Percentiles rank a stretch among this genome's conserved stretches.
Conservation (phyloP, 306 rosid species). For the Calophaca sinica region DNA sequence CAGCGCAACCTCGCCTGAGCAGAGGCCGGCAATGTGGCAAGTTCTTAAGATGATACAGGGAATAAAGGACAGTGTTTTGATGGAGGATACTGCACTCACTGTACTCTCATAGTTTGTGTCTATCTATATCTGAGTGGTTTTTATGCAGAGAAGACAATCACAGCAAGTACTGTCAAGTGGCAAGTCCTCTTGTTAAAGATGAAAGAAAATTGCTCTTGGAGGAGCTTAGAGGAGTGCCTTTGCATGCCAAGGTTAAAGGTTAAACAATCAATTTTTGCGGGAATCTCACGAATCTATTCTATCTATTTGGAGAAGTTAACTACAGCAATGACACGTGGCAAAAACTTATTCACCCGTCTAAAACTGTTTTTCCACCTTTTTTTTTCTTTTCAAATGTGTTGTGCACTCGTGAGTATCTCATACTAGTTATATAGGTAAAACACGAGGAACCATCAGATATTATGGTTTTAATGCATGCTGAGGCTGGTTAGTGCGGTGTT, state of each 20-base stretch:
- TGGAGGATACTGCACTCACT: constrained; percentile 46
- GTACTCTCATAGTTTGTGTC: constrained; percentile 51
- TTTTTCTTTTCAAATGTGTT: too few species aligned
- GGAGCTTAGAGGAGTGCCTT: constrained; percentile 24
- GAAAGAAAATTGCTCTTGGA: constrained; percentile 24
- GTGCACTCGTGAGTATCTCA: too few species aligned
- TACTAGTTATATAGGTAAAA: neutral
- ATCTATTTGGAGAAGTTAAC: too few species aligned
- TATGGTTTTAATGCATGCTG: constrained; percentile 13
- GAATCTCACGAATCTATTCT: neutral
- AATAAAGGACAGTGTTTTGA: constrained; percentile 74
- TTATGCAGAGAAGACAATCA: constrained; percentile 40
- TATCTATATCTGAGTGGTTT: constrained; percentile 13
- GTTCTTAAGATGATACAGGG: constrained; percentile 87
- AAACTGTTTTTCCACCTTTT: too few species aligned
- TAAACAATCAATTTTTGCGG: constrained; percentile 29
- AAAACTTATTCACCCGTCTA: too few species aligned
- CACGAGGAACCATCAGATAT: constrained; percentile 9
- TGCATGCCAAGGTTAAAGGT: constrained; percentile 36
- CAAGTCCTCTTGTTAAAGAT: constrained; percentile 22
- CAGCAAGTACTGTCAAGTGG: neutral
- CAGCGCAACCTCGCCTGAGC: constrained; percentile 83
- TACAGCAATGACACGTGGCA: too few species aligned
- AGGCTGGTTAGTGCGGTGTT: constrained; percentile 23
- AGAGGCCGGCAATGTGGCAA: constrained; percentile 96